A percentile compares a stretch with the other conserved stretches of the same genome.
Evolutionary conservation across 768 basidiomycete genomes (phyloP).

Genomic region (Trametes cubensis): DNA sequence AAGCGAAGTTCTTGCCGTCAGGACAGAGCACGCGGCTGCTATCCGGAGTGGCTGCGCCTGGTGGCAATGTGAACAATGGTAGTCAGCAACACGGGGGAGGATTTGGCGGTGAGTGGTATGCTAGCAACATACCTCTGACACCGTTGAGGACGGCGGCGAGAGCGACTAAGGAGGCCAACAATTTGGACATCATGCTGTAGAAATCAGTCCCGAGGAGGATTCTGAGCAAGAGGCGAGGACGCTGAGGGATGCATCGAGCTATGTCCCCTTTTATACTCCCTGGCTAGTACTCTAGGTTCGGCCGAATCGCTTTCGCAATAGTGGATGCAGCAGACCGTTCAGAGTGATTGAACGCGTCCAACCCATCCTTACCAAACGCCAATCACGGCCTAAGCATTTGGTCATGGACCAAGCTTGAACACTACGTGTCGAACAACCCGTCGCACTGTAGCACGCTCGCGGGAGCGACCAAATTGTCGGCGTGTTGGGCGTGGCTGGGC

Average conservation of each 20-base stretch:
- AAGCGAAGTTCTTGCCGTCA: slow-evolving; percentile 35
- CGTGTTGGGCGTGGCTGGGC: not conserved
- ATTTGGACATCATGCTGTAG: slow-evolving; percentile 29
- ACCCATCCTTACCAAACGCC: not conserved
- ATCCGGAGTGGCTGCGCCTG: not conserved
- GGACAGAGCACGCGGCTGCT: slow-evolving; percentile 29
- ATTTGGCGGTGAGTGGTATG: too few relatives aligned
- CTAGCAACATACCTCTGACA: slow-evolving; percentile 17
- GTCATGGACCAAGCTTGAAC: not conserved
- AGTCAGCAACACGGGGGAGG: too few relatives aligned
- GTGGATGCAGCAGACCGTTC: too few relatives aligned
- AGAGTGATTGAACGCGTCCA: too few relatives aligned
- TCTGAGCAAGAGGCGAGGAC: not conserved
- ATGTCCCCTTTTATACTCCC: not conserved
- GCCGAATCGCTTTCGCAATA: not conserved
- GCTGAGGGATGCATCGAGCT: not conserved
- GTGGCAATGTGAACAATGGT: not conserved
- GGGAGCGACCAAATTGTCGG: slow-evolving; percentile 12
- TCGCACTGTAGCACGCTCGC: not conserved
- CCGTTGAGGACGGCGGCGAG: slow-evolving; percentile 22
- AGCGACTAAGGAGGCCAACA: slow-evolving; percentile 22
- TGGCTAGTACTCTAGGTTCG: not conserved
- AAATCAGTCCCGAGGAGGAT: not conserved
- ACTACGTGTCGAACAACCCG: not conserved
- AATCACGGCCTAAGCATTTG: not conserved